Conservation (phyloP, 2,329 filamentous ascomycete species). For the Fusarium cicatricum region DNA sequence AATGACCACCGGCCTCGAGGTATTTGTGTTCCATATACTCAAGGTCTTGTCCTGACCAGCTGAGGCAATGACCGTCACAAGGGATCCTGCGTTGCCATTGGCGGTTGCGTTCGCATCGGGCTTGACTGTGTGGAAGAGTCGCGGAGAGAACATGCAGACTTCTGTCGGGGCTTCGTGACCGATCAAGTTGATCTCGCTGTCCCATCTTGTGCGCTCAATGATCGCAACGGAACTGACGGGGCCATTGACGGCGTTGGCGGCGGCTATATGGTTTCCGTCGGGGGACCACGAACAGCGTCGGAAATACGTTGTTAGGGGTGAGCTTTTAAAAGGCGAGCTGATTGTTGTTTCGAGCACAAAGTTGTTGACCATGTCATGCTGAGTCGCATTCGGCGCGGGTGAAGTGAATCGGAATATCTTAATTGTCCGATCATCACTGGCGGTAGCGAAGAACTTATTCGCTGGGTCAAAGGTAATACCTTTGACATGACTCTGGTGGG, state of each 20-base stretch:
- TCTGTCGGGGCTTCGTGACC: conserved; percentile 97
- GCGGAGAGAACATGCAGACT: conserved; percentile 95
- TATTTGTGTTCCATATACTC: conserved; percentile 98
- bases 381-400: conserved; percentile 87
- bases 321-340: conserved; percentile 84
- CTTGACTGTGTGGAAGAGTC: conserved; percentile 80
- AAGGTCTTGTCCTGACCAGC: conserved; percentile 96
- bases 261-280: conserved; percentile 95
- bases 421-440: conserved; percentile 95
- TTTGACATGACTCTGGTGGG: conserved; percentile 98
- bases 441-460: conserved; percentile 99
- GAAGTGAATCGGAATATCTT: conserved; percentile 96
- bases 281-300: conserved; percentile 97
- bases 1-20: conserved; percentile 88
- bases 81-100: conserved; percentile 54
- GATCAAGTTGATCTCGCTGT: conserved; percentile 96
- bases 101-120: conserved; percentile 63
- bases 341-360: conserved; percentile 96
- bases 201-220: conserved; percentile 90
- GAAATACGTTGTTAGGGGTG: conserved; percentile 96
- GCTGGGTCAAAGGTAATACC: conserved; percentile 98
- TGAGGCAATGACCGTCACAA: conserved; percentile 94
- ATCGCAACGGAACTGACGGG: conserved; percentile 98
- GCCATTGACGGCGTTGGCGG: conserved; percentile 95
- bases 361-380: conserved; percentile 96